Conservation (phyloP, 805 yeast species). For the Starmerella roubikii region DNA sequence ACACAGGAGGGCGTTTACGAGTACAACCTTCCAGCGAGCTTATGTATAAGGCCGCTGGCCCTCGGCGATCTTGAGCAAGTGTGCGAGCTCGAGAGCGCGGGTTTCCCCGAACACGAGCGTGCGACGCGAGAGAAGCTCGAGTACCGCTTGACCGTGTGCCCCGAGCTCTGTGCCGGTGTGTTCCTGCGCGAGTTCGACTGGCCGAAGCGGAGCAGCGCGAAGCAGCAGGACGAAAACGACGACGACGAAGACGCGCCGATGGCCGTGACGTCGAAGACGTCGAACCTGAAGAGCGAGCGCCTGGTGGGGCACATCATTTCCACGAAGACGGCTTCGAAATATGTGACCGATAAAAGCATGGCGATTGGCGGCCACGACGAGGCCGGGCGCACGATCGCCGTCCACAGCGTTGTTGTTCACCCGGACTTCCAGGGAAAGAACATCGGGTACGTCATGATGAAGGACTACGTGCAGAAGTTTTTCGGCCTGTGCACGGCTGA, state of each 20-base stretch:
- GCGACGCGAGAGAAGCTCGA: slow-evolving; percentile 46
- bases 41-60: slow-evolving; percentile 65
- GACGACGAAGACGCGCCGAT: slow-evolving; percentile 20
- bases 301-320: slow-evolving; percentile 32
- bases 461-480: slow-evolving; percentile 82
- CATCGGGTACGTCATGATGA: slow-evolving; percentile 67
- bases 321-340: slow-evolving; percentile 14
- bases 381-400: slow-evolving; percentile 55
- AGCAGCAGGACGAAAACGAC: slow-evolving; percentile 12
- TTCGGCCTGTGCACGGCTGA: slow-evolving; percentile 78
- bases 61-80: slow-evolving; percentile 57
- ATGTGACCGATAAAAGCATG: slow-evolving; percentile 16
- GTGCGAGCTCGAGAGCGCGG: slow-evolving; percentile 44
- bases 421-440: slow-evolving; percentile 70
- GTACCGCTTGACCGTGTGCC: slow-evolving; percentile 69
- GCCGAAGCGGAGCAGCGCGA: slow-evolving; percentile 14
- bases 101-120: slow-evolving; percentile 61
- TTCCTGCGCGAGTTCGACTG: slow-evolving; percentile 35
- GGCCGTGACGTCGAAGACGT: slow-evolving; percentile 52
- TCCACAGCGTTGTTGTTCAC: slow-evolving; percentile 69
- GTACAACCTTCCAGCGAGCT: slow-evolving; percentile 36
- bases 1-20: slow-evolving; percentile 17
- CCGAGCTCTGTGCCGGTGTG: slow-evolving; percentile 81
- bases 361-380: slow-evolving; percentile 52
- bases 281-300: slow-evolving; percentile 39